Base-by-base conservation (phyloP, 225 moss, liverwort and hornwort species). In the Straminergon stramineum region DNA sequence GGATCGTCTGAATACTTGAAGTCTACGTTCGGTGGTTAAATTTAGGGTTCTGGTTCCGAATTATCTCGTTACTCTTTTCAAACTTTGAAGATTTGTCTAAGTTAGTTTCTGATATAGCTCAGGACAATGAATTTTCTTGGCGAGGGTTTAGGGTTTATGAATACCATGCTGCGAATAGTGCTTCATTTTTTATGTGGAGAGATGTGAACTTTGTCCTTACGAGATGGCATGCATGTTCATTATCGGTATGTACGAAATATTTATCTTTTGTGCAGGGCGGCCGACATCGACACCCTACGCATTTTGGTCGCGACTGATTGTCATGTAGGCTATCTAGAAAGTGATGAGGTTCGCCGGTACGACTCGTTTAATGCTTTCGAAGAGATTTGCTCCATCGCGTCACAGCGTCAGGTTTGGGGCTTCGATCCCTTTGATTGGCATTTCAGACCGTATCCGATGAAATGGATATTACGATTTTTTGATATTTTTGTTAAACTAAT, bases 361-460 rank as follows among this genome's bases (percentile, higher is more conserved):
- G 99, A 99, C 88, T 99, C 99, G 31, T 99, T 99, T 77, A 94
- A 96, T 91, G 94, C 99, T 45, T 99, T 99, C 73, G 97, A 99
- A 84, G 99, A 99, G 91, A 93, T 97, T 75, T 99, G 99, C 88
- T 93, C 97, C 45, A 97, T 99, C 79, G 99, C 99, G 65, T 88
- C 97, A 62, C 93, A 97, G 76, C 97, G 96, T 66, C 95, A 99
- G 95, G 99, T 95, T 71, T 79, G 93, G 80, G 56, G 71, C 55
- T 70, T 83, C 89, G 61, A 68, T 77, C 27, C 58, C 61, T 84
- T 30, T 12, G 6, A n/a, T 82, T 66, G 78, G 28, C 32, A 58
- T 26, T 78, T 76, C 43, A 63, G 70, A 66, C n/a, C 76, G 24
- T 62, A 62, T 85, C 15, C 48, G 56, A 30, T 73, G 43, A 35